phyloP scores from a whole-genome alignment of 306 rosid genomes.

The Dalbergia cultrata region DNA sequence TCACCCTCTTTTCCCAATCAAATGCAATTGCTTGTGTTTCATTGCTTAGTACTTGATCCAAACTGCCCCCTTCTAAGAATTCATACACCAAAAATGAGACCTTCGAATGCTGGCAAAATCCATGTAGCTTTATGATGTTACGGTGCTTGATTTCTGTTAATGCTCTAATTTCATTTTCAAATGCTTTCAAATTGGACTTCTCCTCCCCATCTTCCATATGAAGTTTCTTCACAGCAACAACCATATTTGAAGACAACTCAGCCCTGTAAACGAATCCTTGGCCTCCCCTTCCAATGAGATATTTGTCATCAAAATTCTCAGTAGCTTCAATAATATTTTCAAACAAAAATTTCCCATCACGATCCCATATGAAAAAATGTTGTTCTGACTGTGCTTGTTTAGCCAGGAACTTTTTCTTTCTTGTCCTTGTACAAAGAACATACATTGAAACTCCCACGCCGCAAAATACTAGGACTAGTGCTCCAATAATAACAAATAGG shows the following conservation, averaged over 20 bases:
- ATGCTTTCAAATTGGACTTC: no score
- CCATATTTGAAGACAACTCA: neutral
- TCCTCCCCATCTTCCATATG: no score
- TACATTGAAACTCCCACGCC: neutral
- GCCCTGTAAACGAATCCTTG: slow-evolving; percentile 28
- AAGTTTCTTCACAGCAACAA: slow-evolving; percentile 9
- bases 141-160: no score
- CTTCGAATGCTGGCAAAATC: no score
- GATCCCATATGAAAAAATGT: slow-evolving; percentile 9
- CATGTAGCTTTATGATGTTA: no score
- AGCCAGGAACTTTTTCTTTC: neutral
- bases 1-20: no score
- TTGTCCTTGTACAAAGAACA: neutral
- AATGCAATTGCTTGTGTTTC: no score
- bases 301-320: neutral
- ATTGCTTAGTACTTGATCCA: no score
- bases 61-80: no score
- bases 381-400: neutral
- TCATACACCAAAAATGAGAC: no score
- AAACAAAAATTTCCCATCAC: slow-evolving; percentile 19
- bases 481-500: neutral
- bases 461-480: neutral
- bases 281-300: slow-evolving; percentile 27
- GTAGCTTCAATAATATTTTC: slow-evolving; percentile 37
- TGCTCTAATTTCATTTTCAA: no score